Evolutionary conservation across 2,329 filamentous ascomycete genomes (phyloP), one percentile per base, ranked within the genome.

Genomic region (Rutstroemia sp.): DNA sequence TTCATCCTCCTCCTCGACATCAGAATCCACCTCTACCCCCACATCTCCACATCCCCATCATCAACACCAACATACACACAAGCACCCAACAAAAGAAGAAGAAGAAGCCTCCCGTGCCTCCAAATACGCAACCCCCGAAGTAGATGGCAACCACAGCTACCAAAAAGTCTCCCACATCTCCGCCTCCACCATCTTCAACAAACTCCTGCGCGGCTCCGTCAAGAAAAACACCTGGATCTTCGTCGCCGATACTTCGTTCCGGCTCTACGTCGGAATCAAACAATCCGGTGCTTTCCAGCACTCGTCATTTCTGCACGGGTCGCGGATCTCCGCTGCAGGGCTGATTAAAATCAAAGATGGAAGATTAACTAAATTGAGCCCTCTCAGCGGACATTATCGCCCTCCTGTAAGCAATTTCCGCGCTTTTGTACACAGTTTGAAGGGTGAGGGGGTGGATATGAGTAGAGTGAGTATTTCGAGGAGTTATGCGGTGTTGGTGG

Each of bases 191-290:
- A 78, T 95, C 3, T 81, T 92, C 69, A 89, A 94, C 70, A 87
- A 88, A 61, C 76, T 95, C 5, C 77, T 94, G 16, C 82, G 88
- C 58, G 87, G 89, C 61, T 85, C 87, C 0, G 87, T 91, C 41
- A 88, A 85, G 70, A 90, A 90, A 60, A 92, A 92, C 66, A 94
- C 88, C 4, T 96, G 92, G 92, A 95, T 96, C 61, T 96, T 95
- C 65, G 91, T 92, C 7, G 87, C 88, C 23, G 91, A 96, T 71
- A 92, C 89, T 1, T 86, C 82, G 1, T 94, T 92, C 69, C 83
- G 88, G 0, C 76, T 96, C 0, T 96, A 95, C 69, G 83, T 96
- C 37, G 91, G 91, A 48, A 94, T 96, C 74, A 96, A 96, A 67
- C 83, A 88, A 69, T 87, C 84, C 4, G 92, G 92, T 10, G 84